A percentile compares a stretch with the other conserved stretches of the same genome.
Conservation (phyloP, 2,329 filamentous ascomycete species). For the Rhinocladiella mackenziei region DNA sequence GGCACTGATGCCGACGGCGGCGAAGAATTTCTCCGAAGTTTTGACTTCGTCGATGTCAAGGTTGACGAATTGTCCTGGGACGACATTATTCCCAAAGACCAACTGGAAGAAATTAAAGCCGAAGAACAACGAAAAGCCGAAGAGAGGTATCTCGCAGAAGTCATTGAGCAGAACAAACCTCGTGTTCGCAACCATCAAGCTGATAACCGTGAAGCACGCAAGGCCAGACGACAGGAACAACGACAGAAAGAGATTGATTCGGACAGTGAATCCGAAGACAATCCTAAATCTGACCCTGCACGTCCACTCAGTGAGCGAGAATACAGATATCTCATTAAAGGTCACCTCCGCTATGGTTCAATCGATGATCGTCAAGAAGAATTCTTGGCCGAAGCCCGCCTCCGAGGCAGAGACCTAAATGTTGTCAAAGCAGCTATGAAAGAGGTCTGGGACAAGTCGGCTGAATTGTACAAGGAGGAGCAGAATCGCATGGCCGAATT, state of each 20-base stretch:
- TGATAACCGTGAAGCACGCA: constrained; percentile 57
- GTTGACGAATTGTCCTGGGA: constrained; percentile 93
- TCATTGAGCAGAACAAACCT: constrained; percentile 80
- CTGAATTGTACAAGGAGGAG: constrained; percentile 69
- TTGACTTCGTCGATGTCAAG: constrained; percentile 96
- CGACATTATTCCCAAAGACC: constrained; percentile 92
- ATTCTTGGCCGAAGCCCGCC: constrained; percentile 78
- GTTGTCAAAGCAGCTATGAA: constrained; percentile 71
- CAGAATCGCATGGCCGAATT: constrained; percentile 57
- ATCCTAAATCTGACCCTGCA: constrained; percentile 67
- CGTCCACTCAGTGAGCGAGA: constrained; percentile 91
- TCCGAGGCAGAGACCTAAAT: constrained; percentile 76
- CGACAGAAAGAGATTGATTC: constrained; percentile 65
- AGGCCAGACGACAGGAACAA: constrained; percentile 62
- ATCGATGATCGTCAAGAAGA: constrained; percentile 85
- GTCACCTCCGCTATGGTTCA: constrained; percentile 85
- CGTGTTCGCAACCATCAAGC: constrained; percentile 63
- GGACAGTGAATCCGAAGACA: constrained; percentile 66
- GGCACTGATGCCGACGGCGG: constrained; percentile 93
- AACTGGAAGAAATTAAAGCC: constrained; percentile 81
- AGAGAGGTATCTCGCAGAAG: constrained; percentile 73
- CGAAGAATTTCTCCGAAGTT: constrained; percentile 86
- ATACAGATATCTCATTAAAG: constrained; percentile 82
- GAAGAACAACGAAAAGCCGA: constrained; percentile 83
- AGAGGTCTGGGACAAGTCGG: constrained; percentile 71